Conservation (phyloP, 2,329 filamentous ascomycete species). For the Onygenales sp. region DNA sequence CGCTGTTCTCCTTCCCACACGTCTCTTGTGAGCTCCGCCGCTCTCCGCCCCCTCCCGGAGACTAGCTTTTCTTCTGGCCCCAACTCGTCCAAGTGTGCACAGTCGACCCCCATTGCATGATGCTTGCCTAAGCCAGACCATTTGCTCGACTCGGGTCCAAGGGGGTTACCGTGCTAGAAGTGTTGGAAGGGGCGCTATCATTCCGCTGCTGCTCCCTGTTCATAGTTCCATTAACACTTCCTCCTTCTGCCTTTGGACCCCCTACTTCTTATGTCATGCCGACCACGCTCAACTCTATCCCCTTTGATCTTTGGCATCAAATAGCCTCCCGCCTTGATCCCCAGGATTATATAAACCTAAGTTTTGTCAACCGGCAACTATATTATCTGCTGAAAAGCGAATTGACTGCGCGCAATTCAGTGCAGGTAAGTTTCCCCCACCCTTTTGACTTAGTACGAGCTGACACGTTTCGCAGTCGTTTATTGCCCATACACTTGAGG, state of each 20-base stretch:
- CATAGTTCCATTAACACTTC: background rate
- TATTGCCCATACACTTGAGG: conserved; percentile 37
- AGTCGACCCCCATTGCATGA: background rate
- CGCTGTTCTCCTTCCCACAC: no score
- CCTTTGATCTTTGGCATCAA: conserved; percentile 56
- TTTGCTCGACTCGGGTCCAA: background rate
- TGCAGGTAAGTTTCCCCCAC: conserved; percentile 42
- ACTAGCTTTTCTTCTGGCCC: no score
- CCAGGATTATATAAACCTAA: conserved; percentile 50
- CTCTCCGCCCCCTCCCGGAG: no score
- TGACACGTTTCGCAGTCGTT: conserved; percentile 27
- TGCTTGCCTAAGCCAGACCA: background rate
- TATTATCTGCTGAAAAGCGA: conserved; percentile 43
- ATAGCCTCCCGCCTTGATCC: conserved; percentile 47
- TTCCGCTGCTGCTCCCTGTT: background rate
- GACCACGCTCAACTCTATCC: conserved; percentile 36
- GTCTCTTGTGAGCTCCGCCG: no score
- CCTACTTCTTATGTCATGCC: conserved; percentile 1
- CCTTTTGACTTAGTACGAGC: conserved; percentile 4
- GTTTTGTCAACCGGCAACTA: conserved; percentile 44
- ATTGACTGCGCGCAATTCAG: conserved; percentile 46
- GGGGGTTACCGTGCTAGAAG: background rate
- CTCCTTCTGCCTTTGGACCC: background rate
- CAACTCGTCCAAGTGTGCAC: no score
- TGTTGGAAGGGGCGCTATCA: background rate